Evolutionary conservation across 2,329 filamentous ascomycete species (phyloP).

Genomic region (Teratosphaeria destructans): DNA sequence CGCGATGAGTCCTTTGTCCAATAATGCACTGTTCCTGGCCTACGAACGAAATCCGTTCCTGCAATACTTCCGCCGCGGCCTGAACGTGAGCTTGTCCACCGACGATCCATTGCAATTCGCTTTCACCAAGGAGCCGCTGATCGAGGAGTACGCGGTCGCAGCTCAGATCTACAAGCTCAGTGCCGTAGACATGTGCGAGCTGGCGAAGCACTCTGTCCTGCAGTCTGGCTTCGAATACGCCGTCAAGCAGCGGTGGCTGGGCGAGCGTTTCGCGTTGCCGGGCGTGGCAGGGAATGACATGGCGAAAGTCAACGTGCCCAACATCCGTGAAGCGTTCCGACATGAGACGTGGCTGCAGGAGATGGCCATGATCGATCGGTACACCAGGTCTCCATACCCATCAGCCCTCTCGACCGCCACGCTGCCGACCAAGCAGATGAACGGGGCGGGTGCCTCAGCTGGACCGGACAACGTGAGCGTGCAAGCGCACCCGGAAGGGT

Average conservation of each 20-base stretch:
- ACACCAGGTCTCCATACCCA: slow-evolving; percentile 23
- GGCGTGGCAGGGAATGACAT: slow-evolving; percentile 82
- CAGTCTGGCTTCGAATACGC: slow-evolving; percentile 88
- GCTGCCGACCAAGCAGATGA: background rate
- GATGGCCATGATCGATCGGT: slow-evolving; percentile 55
- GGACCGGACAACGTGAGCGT: background rate
- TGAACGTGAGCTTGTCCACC: slow-evolving; percentile 93
- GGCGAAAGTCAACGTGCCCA: slow-evolving; percentile 91
- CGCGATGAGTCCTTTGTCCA: slow-evolving; percentile 97
- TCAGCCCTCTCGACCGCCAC: background rate
- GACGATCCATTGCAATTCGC: slow-evolving; percentile 97
- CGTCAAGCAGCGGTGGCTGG: slow-evolving; percentile 87
- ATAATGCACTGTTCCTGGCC: slow-evolving; percentile 91
- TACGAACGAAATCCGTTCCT: slow-evolving; percentile 96
- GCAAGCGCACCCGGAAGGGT: background rate
- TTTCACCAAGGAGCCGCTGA: slow-evolving; percentile 94
- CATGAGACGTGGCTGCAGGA: slow-evolving; percentile 80
- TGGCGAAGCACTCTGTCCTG: slow-evolving; percentile 89
- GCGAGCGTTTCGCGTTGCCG: slow-evolving; percentile 62
- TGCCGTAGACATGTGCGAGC: slow-evolving; percentile 95
- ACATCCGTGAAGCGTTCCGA: slow-evolving; percentile 81
- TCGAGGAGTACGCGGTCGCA: slow-evolving; percentile 95
- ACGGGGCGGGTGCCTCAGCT: background rate
- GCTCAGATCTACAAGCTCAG: slow-evolving; percentile 98
- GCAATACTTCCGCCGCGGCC: slow-evolving; percentile 84